Evolutionary conservation across 2,329 filamentous ascomycete genomes (phyloP).

Genomic region (Apiospora aurea): DNA sequence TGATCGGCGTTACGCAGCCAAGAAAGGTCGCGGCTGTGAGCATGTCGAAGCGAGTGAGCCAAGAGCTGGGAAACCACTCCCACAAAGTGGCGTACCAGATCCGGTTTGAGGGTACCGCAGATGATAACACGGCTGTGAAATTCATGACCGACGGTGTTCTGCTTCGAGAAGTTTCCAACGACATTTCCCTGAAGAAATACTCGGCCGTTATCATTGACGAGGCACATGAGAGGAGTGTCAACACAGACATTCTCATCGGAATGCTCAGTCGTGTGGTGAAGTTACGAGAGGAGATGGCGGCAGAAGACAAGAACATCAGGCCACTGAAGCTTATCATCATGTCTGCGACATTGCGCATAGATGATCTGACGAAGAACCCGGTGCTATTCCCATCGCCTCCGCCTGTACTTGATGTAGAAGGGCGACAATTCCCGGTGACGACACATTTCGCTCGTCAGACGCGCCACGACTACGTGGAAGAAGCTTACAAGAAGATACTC

Average conservation of each 20-base stretch:
- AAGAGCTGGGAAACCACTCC: conserved; percentile 82
- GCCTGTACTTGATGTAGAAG: conserved; percentile 87
- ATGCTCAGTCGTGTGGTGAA: conserved; percentile 95
- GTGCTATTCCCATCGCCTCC: conserved; percentile 80
- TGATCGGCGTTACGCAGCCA: conserved; percentile 96
- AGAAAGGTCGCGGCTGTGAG: conserved; percentile 94
- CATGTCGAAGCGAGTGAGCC: conserved; percentile 90
- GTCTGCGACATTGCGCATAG: conserved; percentile 92
- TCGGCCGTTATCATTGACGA: conserved; percentile 95
- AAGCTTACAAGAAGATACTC: conserved; percentile 86
- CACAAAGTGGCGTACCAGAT: conserved; percentile 90
- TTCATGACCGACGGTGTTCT: conserved; percentile 99
- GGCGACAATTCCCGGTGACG: conserved; percentile 89
- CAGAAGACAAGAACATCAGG: conserved; percentile 73
- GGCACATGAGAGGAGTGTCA: conserved; percentile 95
- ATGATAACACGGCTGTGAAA: conserved; percentile 86
- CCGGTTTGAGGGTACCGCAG: conserved; percentile 87
- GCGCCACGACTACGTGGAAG: conserved; percentile 86
- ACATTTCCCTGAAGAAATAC: conserved; percentile 88
- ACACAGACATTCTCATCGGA: conserved; percentile 97
- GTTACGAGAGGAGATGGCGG: conserved; percentile 75
- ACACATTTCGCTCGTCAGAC: conserved; percentile 88
- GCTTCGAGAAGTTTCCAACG: conserved; percentile 87
- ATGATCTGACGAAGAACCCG: conserved; percentile 86
- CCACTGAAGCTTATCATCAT: conserved; percentile 96